Evolutionary conservation across 768 basidiomycete genomes (phyloP).

Genomic region (Boletus patriciae): DNA sequence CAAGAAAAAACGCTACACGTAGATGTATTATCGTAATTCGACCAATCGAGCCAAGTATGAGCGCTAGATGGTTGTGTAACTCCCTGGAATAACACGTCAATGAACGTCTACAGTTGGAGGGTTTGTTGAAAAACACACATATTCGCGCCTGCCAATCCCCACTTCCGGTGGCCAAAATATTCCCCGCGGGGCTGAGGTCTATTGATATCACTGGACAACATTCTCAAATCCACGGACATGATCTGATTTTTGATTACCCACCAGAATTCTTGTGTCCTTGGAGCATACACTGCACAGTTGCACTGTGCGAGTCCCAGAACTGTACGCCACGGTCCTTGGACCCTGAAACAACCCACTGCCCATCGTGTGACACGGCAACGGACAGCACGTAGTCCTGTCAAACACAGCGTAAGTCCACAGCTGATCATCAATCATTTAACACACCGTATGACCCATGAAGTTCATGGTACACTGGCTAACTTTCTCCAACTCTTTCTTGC

Average conservation of each 20-base stretch:
- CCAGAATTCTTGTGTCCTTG: slow-evolving; percentile 74
- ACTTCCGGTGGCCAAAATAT: slow-evolving; percentile 64
- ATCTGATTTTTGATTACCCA: slow-evolving; percentile 30
- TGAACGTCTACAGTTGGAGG: slow-evolving; percentile 2
- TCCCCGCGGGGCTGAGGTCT: slow-evolving; percentile 62
- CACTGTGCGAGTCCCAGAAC: slow-evolving; percentile 82
- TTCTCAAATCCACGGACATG: slow-evolving; percentile 9
- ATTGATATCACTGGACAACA: slow-evolving; percentile 61
- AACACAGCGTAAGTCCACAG: slow-evolving; percentile 1
- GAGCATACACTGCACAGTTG: slow-evolving; percentile 88
- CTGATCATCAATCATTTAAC: slow-evolving; percentile 18
- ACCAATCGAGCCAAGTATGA: slow-evolving; percentile 4
- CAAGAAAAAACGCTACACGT: slow-evolving; percentile 31
- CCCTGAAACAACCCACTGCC: slow-evolving; percentile 93
- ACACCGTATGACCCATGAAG: slow-evolving; percentile 84
- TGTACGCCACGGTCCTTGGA: slow-evolving; percentile 96
- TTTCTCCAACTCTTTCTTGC: slow-evolving; percentile 52
- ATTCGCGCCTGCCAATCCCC: slow-evolving; percentile 73
- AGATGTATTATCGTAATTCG: slow-evolving; percentile 18
- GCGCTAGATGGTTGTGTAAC: slow-evolving; percentile 31
- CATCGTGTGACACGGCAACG: slow-evolving; percentile 85
- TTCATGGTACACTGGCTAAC: slow-evolving; percentile 70
- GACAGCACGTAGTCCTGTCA: slow-evolving; percentile 68
- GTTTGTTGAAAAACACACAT: slow-evolving; percentile 42
- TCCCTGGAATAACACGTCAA: slow-evolving; percentile 21